Percentiles rank a stretch among this genome's conserved stretches.
phyloP scores from a whole-genome alignment of 768 basidiomycete genomes.

The Arthromyces matolae region DNA sequence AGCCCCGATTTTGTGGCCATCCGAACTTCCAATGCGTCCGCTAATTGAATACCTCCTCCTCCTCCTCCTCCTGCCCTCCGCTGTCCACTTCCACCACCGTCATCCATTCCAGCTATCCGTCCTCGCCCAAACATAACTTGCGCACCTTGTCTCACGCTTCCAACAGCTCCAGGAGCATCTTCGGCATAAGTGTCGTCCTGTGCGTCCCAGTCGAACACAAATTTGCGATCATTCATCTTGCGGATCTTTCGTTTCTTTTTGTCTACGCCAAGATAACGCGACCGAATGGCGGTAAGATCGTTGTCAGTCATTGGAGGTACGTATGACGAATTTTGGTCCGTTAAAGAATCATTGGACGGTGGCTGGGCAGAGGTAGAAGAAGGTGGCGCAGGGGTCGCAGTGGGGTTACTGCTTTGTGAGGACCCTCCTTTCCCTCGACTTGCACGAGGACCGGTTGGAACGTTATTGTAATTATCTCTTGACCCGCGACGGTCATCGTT shows the following conservation, averaged over 20 bases:
- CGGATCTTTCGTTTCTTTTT: constrained; percentile 93
- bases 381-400: constrained; percentile 40
- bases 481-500: constrained; percentile 29
- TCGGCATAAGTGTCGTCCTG: constrained; percentile 89
- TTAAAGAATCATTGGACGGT: constrained; percentile 30
- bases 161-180: constrained; percentile 70
- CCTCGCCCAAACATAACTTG: constrained; percentile 89
- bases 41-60: constrained; percentile 47
- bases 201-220: constrained; percentile 99
- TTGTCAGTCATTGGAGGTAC: constrained; percentile 72
- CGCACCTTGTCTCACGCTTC: constrained; percentile 72
- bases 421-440: constrained; percentile 50
- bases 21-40: constrained; percentile 79
- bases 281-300: constrained; percentile 80
- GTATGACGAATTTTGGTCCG: constrained; percentile 36
- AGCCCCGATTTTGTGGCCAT: constrained; percentile 76
- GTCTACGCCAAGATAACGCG: constrained; percentile 91
- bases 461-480: constrained; percentile 54
- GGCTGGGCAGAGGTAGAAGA: constrained; percentile 51
- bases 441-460: constrained; percentile 84
- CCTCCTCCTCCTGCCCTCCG: constrained; percentile 32
- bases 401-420: constrained; percentile 22
- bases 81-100: constrained; percentile 50
- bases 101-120: constrained; percentile 83
- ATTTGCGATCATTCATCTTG: constrained; percentile 94